These are phyloP conservation scores for Aspergillus olivimuriae DNA, from an alignment of 495 filamentous ascomycete genomes.

Conservation along the genomic window DNA sequence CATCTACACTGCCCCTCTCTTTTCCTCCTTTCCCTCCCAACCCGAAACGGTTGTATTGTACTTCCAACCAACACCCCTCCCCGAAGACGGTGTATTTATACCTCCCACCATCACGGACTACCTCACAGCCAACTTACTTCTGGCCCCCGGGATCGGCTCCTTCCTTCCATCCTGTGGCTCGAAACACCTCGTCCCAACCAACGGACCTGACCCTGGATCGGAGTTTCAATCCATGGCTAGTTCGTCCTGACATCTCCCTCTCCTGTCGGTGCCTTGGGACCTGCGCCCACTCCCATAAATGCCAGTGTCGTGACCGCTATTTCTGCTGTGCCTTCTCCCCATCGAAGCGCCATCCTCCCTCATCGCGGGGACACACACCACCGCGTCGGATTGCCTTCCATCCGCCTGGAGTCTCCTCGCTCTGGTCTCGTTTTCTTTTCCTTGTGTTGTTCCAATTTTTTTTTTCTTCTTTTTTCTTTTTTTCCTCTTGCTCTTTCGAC, in stretches of 20 bases:
- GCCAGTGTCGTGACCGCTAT: constrained; percentile 15
- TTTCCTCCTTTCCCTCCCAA: too few relatives aligned
- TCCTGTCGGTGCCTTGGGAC: not conserved
- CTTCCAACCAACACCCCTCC: too few relatives aligned
- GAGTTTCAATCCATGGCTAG: constrained; percentile 9
- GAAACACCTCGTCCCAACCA: not conserved
- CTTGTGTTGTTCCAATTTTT: not conserved
- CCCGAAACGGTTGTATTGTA: not conserved
- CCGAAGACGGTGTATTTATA: too few relatives aligned
- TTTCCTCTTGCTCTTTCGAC: not conserved
- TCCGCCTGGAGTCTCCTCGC: too few relatives aligned
- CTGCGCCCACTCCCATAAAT: constrained; percentile 7
- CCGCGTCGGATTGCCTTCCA: too few relatives aligned
- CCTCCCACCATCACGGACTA: too few relatives aligned
- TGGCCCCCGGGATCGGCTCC: constrained; percentile 3
- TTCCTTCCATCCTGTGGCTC: constrained; percentile 3
- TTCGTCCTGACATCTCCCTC: constrained; percentile 1
- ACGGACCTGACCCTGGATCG: constrained; percentile 11
- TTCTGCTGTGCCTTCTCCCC: not conserved
- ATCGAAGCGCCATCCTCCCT: not conserved
- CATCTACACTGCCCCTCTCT: too few relatives aligned
- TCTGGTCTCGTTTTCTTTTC: constrained; percentile 2
- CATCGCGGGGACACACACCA: not conserved
- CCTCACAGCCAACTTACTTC: constrained; percentile 3
- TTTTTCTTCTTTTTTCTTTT: not conserved